A percentile compares a stretch with the other conserved stretches of the same genome.
Conservation (phyloP, 192 early-diverging fungal species). For the Podila verticillata region DNA sequence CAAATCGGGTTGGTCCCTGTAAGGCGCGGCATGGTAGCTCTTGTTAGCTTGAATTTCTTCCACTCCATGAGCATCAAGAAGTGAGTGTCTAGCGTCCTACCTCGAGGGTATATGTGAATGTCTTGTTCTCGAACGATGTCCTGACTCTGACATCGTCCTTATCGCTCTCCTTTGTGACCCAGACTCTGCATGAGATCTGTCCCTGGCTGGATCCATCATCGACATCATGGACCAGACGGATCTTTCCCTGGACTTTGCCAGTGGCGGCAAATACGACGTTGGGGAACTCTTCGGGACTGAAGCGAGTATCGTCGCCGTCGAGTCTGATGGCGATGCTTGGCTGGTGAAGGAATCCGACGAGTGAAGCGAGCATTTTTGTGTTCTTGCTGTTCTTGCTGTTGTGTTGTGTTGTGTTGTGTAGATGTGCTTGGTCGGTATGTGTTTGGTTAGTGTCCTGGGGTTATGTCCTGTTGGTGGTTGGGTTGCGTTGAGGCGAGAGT, state of each 20-base stretch:
- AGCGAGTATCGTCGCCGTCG: constrained; percentile 34
- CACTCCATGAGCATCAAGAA: background rate
- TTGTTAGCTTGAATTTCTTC: background rate
- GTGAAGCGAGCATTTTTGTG: constrained; percentile 35
- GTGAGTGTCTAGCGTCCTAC: background rate
- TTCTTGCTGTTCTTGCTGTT: background rate
- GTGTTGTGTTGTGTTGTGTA: background rate
- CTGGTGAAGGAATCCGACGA: constrained; percentile 42
- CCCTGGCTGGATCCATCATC: constrained; percentile 23
- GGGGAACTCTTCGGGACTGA: constrained; percentile 35
- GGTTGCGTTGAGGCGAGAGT: background rate
- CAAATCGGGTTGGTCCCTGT: constrained; percentile 37
- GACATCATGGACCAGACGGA: constrained; percentile 30
- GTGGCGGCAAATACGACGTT: constrained; percentile 19
- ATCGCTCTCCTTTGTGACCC: constrained; percentile 45
- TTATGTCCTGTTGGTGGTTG: background rate
- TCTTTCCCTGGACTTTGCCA: constrained; percentile 42
- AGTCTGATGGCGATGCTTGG: constrained; percentile 40
- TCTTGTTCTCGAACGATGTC: constrained; percentile 22
- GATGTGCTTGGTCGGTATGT: background rate
- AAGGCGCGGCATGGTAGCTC: too few species aligned
- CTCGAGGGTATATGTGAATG: constrained; percentile 23
- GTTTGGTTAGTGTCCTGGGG: background rate
- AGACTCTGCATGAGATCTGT: constrained; percentile 35
- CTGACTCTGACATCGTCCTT: constrained; percentile 33